A percentile compares a stretch with the other conserved stretches of the same genome.
Conservation (phyloP, 2,329 filamentous ascomycete genomes). For the Fusarium nurragi region DNA sequence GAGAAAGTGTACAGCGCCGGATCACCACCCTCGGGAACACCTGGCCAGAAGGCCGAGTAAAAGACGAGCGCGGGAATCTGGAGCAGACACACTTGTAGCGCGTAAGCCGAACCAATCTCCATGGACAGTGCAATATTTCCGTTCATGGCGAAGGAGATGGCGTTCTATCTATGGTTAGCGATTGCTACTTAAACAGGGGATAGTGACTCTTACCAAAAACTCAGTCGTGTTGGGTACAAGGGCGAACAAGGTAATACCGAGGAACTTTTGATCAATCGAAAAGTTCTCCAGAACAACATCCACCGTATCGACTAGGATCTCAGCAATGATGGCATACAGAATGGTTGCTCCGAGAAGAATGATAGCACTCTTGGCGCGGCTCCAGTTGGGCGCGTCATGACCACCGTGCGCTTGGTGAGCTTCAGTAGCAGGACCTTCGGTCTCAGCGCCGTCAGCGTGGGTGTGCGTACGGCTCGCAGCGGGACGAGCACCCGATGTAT, state of each 20-base stretch:
- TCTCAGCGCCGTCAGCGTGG: constrained; percentile 32
- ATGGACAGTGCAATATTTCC: constrained; percentile 98
- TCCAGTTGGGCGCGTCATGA: constrained; percentile 99
- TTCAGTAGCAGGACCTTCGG: constrained; percentile 48
- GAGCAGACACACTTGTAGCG: constrained; percentile 92
- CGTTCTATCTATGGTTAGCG: constrained; percentile 69
- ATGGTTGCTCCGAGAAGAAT: constrained; percentile 90
- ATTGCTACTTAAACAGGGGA: background rate
- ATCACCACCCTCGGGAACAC: constrained; percentile 50
- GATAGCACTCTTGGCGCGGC: constrained; percentile 86
- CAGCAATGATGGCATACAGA: constrained; percentile 95
- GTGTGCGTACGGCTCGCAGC: constrained; percentile 49
- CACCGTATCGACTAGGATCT: constrained; percentile 96
- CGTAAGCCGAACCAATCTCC: constrained; percentile 98
- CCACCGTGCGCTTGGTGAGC: constrained; percentile 67
- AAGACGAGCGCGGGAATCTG: constrained; percentile 94
- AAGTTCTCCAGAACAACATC: constrained; percentile 94
- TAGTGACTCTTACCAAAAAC: constrained; percentile 74
- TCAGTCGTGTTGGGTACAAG: constrained; percentile 98
- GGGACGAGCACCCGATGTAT: constrained; percentile 30
- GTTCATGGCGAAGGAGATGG: constrained; percentile 99
- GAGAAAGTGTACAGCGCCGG: constrained; percentile 74
- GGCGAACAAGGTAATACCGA: constrained; percentile 96
- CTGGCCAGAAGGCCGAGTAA: constrained; percentile 81
- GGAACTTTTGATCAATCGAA: constrained; percentile 94